phyloP scores from a whole-genome alignment of 2,329 filamentous ascomycete species.

The Fusarium paranaense region DNA sequence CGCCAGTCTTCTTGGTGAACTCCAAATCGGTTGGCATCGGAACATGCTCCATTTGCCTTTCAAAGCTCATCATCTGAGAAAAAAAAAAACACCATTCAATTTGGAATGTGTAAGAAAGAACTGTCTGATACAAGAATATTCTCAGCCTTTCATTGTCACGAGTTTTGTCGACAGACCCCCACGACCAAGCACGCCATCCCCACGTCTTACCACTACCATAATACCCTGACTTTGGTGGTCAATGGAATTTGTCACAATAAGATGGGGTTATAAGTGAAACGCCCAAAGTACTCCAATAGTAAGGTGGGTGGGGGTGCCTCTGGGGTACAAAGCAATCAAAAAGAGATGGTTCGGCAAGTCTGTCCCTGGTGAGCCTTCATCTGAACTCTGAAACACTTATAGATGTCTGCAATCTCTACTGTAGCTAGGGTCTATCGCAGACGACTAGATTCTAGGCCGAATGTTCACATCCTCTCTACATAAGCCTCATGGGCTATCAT shows the following conservation, averaged over 20 bases:
- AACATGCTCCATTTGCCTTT: background rate
- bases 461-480: background rate
- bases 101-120: background rate
- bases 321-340: too few relatives aligned
- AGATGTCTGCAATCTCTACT: background rate
- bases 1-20: background rate
- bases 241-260: background rate
- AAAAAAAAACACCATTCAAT: background rate
- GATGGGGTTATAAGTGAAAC: background rate
- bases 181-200: background rate
- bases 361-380: background rate
- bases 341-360: background rate
- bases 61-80: background rate
- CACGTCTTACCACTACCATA: background rate
- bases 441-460: too few relatives aligned
- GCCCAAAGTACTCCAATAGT: background rate
- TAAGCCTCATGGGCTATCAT: background rate
- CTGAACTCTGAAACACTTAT: background rate
- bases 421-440: too few relatives aligned
- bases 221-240: background rate
- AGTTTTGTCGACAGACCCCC: background rate
- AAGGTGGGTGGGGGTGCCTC: background rate
- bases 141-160: background rate
- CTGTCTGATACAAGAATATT: background rate
- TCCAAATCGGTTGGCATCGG: background rate